A percentile compares a stretch with the other conserved stretches of the same genome.
phyloP scores from a whole-genome alignment of 148 eudicot genomes.

The Amaranthus cruentus region DNA sequence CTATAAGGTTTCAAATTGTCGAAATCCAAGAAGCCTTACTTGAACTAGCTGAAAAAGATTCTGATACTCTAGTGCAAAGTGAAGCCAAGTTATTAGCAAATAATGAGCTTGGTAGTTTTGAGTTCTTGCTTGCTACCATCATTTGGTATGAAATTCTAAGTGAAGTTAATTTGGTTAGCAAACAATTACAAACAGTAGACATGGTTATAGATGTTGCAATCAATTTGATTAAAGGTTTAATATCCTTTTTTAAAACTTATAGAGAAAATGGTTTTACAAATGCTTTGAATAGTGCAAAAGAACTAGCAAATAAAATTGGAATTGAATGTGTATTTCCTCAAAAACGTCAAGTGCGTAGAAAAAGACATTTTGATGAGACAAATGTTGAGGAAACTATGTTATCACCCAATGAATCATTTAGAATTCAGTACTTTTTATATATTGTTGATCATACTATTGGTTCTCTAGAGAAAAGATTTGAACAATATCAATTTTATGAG shows the following conservation, averaged over 20 bases:
- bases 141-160: no score
- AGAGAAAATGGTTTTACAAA: neutral
- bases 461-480: neutral
- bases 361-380: constrained; percentile 15
- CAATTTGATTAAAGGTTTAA: no score
- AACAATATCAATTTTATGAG: neutral
- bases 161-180: no score
- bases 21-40: no score
- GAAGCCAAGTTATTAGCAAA: no score
- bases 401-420: constrained; percentile 9
- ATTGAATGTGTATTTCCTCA: neutral
- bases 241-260: no score
- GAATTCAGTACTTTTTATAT: constrained; percentile 4
- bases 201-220: no score
- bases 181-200: neutral
- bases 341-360: constrained; percentile 5
- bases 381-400: neutral
- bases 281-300: neutral
- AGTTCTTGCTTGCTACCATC: no score
- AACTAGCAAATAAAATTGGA: constrained; percentile 6
- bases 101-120: no score
- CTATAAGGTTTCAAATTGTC: no score
- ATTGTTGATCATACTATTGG: neutral
- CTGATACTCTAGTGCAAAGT: no score
- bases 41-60: no score